These are phyloP conservation scores for Melanopsichium pennsylvanicum DNA, from an alignment of 1,284 basidiomycete genomes.

Conservation along the genomic window DNA sequence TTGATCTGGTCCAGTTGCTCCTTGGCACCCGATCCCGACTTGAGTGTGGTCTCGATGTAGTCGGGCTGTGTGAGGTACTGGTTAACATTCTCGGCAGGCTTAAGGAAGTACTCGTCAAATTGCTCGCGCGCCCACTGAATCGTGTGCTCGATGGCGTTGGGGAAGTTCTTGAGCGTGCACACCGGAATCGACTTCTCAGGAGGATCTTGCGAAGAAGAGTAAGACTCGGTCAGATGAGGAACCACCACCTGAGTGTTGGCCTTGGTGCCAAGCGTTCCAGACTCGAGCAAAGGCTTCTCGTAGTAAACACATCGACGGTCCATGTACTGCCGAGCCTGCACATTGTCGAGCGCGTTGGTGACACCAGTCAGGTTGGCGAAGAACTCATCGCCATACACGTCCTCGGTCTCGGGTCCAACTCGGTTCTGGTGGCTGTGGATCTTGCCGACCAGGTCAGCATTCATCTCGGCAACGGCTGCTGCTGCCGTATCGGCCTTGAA, in stretches of 20 bases:
- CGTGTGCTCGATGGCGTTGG: slow-evolving; percentile 98
- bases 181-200: slow-evolving; percentile 98
- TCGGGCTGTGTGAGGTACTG: slow-evolving; percentile 96
- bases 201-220: slow-evolving; percentile 97
- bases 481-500: slow-evolving; percentile 98
- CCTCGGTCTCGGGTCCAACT: slow-evolving; percentile 91
- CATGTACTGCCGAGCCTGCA: slow-evolving; percentile 96
- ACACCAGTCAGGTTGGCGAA: slow-evolving; percentile 89
- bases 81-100: slow-evolving; percentile 93
- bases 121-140: slow-evolving; percentile 91
- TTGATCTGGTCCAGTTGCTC: slow-evolving; percentile 86
- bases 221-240: slow-evolving; percentile 95
- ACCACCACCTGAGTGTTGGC: slow-evolving; percentile 97
- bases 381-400: slow-evolving; percentile 84
- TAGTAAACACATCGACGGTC: slow-evolving; percentile 98
- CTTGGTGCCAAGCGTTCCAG: slow-evolving; percentile 97
- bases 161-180: slow-evolving; percentile 99
- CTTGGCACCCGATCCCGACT: slow-evolving; percentile 68
- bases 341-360: slow-evolving; percentile 99
- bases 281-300: slow-evolving; percentile 94
- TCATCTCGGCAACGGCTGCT: slow-evolving; percentile 93
- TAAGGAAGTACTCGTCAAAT: slow-evolving; percentile 92
- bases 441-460: slow-evolving; percentile 87
- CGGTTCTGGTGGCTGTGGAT: slow-evolving; percentile 90
- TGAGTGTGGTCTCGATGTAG: slow-evolving; percentile 89